Conservation (phyloP, 805 yeast species). For the Blastobotrys mokoenaii region DNA sequence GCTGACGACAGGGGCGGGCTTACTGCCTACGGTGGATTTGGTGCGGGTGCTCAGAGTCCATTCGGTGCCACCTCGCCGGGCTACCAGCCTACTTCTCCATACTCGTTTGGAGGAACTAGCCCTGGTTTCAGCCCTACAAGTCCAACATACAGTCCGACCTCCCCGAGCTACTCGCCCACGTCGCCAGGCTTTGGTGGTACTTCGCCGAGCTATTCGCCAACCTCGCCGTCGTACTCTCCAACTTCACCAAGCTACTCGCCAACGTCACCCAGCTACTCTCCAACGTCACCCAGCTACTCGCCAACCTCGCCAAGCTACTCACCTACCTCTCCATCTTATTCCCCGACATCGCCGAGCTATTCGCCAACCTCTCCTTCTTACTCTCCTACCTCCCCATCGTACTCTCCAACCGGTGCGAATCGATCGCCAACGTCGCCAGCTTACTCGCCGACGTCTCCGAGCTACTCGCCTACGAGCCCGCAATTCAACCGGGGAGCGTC, state of each 20-base stretch:
- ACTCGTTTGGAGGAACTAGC: conserved; percentile 49
- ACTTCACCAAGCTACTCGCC: conserved; percentile 78
- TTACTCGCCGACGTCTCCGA: conserved; percentile 56
- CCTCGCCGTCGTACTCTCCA: conserved; percentile 71
- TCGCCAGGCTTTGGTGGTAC: conserved; percentile 66
- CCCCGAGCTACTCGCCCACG: conserved; percentile 56
- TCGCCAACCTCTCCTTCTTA: conserved; percentile 76
- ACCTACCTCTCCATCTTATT: conserved; percentile 56
- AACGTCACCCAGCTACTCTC: conserved; percentile 60
- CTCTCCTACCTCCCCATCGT: conserved; percentile 58
- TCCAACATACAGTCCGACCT: conserved; percentile 62
- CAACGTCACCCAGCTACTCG: conserved; percentile 53
- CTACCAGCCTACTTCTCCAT: conserved; percentile 72
- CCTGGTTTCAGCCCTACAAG: conserved; percentile 72
- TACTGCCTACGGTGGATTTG: conserved; percentile 74
- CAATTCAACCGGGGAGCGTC: conserved; percentile 30
- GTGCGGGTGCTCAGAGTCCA: conserved; percentile 43
- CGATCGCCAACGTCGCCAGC: conserved; percentile 68
- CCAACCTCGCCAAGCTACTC: conserved; percentile 70
- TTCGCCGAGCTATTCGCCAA: conserved; percentile 68
- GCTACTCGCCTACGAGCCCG: conserved; percentile 60
- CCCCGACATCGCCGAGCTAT: conserved; percentile 58
- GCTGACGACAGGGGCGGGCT: conserved; percentile 77
- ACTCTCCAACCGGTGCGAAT: conserved; percentile 62
- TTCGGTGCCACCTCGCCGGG: conserved; percentile 52